Evolutionary conservation across 1,139 yeast genomes (phyloP), one percentile per base, ranked within the genome.

Genomic region (Zhuliangozyma parablackwelliae): DNA sequence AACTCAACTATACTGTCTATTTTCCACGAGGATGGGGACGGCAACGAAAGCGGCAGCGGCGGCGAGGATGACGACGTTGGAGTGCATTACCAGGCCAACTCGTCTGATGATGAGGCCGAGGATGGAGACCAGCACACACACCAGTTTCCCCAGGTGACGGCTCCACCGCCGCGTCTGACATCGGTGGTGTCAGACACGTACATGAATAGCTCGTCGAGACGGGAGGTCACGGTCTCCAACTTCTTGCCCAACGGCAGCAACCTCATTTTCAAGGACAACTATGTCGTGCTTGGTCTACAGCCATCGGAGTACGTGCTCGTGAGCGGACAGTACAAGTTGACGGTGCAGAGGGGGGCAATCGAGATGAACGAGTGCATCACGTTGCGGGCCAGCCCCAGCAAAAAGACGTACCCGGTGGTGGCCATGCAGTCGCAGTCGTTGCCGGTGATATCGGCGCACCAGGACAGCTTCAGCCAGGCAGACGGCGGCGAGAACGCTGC

Each of bases 311-410:
- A 59, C 28, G 46, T 86, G 3, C 57, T 78, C 26, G 41, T 85
- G 2, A 67, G 71, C 31, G 96, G 96, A 0, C 80, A 76, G 44
- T 82, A 72, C 48, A 51, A 46, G 7, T 35, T 86, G 21, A 60
- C 62, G 6, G 64, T 86, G 1, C 66, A 75, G 36, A 63, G 77
- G 48, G 96, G 96, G 11, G 77, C 81, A 0, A 52, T 67, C 0
- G 53, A 80, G 9, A 65, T 83, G 34, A 83, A 84, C 27, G 70
- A 75, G 3, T 61, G 66, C 10, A 76, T 72, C 47, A 70, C 69
- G 43, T 61, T 80, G 1, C 56, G 63, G 26, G 53, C 63, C 20
- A 43, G 49, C 5, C 48, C 53, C 0, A 51, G 63, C 16, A 16
- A 16, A 16, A 43, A 36, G 13, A 5, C 28, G 3, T 51, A 51